phyloP scores from a whole-genome alignment of 495 filamentous ascomycete species.

The Annulohypoxylon moriforme region DNA sequence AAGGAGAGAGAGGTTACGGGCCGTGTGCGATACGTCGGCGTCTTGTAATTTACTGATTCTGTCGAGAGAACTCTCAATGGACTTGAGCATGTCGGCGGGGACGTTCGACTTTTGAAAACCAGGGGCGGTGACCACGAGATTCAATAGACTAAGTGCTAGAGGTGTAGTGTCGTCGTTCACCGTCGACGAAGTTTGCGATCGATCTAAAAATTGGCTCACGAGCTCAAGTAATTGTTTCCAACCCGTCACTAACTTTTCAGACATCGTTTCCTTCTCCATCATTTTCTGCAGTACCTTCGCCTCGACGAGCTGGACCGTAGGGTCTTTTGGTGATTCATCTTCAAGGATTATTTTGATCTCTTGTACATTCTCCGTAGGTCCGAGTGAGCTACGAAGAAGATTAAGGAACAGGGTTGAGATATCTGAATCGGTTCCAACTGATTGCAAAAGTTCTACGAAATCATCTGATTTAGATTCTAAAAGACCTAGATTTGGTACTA shows the following conservation, averaged over 20 bases:
- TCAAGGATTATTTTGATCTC: conserved; percentile 46
- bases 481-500: conserved; percentile 36
- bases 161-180: conserved; percentile 64
- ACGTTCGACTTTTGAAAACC: conserved; percentile 66
- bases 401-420: conserved; percentile 72
- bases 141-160: conserved; percentile 73
- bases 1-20: conserved; percentile 67
- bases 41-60: conserved; percentile 54
- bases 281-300: conserved; percentile 75
- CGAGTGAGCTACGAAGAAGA: conserved; percentile 72
- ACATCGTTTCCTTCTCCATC: conserved; percentile 70
- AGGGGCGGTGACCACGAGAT: conserved; percentile 71
- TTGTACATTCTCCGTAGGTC: conserved; percentile 25
- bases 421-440: conserved; percentile 65
- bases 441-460: conserved; percentile 66
- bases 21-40: conserved; percentile 61
- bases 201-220: conserved; percentile 70
- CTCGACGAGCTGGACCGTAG: conserved; percentile 62
- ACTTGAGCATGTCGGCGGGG: conserved; percentile 55
- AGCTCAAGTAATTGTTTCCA: conserved; percentile 61
- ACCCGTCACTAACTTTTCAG: conserved; percentile 56
- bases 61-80: conserved; percentile 63
- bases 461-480: conserved; percentile 54
- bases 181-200: conserved; percentile 57
- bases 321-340: conserved; percentile 55